Base-by-base conservation (phyloP, 176 grass and related monocot species). In the Oryza punctata region DNA sequence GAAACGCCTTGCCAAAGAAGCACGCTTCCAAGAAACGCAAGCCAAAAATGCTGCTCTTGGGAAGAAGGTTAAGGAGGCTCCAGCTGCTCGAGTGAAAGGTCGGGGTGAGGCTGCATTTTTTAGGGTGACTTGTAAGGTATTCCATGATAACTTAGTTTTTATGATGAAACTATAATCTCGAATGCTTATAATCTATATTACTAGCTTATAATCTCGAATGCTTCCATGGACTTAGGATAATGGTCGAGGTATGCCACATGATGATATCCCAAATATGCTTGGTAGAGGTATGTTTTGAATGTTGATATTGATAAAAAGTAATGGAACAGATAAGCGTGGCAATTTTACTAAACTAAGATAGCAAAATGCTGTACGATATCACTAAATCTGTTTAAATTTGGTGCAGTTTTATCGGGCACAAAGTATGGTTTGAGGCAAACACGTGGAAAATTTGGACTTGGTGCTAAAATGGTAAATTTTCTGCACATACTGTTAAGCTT, bases 361-460 rank as follows among this genome's bases (percentile, higher is more conserved):
- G 26, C 69, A 47, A 14, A 47, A 47, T 38, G 27, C 61, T 72
- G 69, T 33, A 8, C 26, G 33, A 68, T 72, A 68, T 84, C 47
- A 80, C 61, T 89, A 41, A 43, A 82, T 69, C 61, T 59, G 40
- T 82, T 81, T 40, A 72, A 24, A 74, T 78, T 86, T 76, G 82
- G 19, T 94, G 84, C 90, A 98, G 92, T 98, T 79, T 84, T 98
- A 21, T 98, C 95, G 61, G 95, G 95, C 37, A 98, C 95, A 77
- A 98, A 98, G 71, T 98, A 98, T 98, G 95, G 95, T 70, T 85
- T 98, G 88, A 91, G 91, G 92, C 95, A 98, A 91, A 98, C 95
- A 28, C 95, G 95, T 84, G 95, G 95, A 25, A 98, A 98, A 87
- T 98, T 98, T 80, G 95, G 95, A 73, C 95, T 98, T 77, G 95